Percentiles rank a stretch among this genome's conserved stretches.
Evolutionary conservation across 1,284 basidiomycete genomes (phyloP).

Genomic region (Sanguinoderma infundibulare): DNA sequence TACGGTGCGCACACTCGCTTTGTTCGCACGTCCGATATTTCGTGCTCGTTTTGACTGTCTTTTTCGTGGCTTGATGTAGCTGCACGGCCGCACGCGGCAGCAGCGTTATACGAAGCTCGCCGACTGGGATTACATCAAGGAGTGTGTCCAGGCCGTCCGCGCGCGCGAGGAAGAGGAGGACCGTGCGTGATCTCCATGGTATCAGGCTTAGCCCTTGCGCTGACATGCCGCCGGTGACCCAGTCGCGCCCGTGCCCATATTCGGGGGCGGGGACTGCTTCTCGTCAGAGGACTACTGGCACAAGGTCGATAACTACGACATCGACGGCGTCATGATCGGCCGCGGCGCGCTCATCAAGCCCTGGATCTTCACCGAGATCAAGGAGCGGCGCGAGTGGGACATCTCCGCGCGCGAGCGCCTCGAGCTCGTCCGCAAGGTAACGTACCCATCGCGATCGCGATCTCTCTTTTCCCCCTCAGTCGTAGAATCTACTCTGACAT

Average conservation of each 20-base stretch:
- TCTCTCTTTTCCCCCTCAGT: no score
- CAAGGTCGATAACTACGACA: slow-evolving; percentile 76
- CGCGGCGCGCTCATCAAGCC: slow-evolving; percentile 96
- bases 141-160: slow-evolving; percentile 88
- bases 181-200: slow-evolving; percentile 47
- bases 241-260: slow-evolving; percentile 90
- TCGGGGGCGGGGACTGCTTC: slow-evolving; percentile 95
- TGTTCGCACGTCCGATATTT: no score
- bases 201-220: not conserved
- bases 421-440: slow-evolving; percentile 81
- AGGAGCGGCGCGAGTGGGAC: slow-evolving; percentile 93
- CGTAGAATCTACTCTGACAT: no score
- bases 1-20: slow-evolving; percentile 62
- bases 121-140: slow-evolving; percentile 90
- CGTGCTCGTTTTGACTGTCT: not conserved
- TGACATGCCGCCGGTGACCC: slow-evolving; percentile 6
- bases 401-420: slow-evolving; percentile 91
- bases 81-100: slow-evolving; percentile 92
- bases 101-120: slow-evolving; percentile 89
- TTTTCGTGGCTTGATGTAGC: slow-evolving; percentile 45
- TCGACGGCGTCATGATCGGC: slow-evolving; percentile 96
- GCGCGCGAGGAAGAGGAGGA: slow-evolving; percentile 76
- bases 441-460: no score
- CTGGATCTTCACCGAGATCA: slow-evolving; percentile 97
- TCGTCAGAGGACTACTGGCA: slow-evolving; percentile 86